Percentiles rank a stretch among this genome's conserved stretches.
These are phyloP conservation scores for Ceratocystis eucalypticola DNA, from an alignment of 2,329 filamentous ascomycete species.

Conservation along the genomic window DNA sequence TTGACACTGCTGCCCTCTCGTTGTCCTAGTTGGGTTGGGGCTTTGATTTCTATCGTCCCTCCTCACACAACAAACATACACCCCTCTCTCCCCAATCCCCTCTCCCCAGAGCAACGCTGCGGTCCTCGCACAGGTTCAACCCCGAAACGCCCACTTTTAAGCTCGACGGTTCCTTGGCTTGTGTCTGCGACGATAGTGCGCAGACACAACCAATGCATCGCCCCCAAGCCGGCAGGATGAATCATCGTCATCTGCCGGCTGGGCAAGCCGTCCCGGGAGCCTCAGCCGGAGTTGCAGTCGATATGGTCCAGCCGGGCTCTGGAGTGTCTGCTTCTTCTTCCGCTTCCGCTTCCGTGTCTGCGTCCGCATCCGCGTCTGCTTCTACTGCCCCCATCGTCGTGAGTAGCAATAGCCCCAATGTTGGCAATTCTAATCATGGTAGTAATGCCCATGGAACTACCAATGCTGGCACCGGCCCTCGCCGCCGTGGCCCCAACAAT, in stretches of 20 bases:
- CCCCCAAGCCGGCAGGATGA: conserved; percentile 63
- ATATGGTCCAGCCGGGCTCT: conserved; percentile 22
- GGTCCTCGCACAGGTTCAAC: conserved; percentile 17
- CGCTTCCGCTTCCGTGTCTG: too few relatives aligned
- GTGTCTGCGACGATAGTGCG: conserved; percentile 19
- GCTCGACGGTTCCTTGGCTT: conserved; percentile 17
- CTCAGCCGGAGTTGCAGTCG: conserved; percentile 12
- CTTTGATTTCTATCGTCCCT: conserved; percentile 17
- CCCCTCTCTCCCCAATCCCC: conserved; percentile 2
- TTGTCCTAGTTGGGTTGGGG: conserved; percentile 15
- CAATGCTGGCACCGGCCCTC: conserved; percentile 28
- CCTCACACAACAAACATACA: conserved; percentile 6
- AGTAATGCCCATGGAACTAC: conserved; percentile 26
- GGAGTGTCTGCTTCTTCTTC: background rate
- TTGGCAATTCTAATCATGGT: conserved; percentile 22
- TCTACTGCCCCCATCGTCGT: conserved; percentile 11
- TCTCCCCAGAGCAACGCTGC: conserved; percentile 17
- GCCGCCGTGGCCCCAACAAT: conserved; percentile 21
- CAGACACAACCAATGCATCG: conserved; percentile 21
- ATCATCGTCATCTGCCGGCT: conserved; percentile 62
- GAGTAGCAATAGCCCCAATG: conserved; percentile 9
- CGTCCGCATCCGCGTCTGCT: background rate
- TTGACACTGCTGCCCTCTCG: background rate
- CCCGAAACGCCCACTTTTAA: conserved; percentile 19
- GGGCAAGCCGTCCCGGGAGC: conserved; percentile 49